Percentiles rank a stretch among this genome's conserved stretches.
Conservation (phyloP, 352 stramenopile species). For the Pythium brassicae region DNA sequence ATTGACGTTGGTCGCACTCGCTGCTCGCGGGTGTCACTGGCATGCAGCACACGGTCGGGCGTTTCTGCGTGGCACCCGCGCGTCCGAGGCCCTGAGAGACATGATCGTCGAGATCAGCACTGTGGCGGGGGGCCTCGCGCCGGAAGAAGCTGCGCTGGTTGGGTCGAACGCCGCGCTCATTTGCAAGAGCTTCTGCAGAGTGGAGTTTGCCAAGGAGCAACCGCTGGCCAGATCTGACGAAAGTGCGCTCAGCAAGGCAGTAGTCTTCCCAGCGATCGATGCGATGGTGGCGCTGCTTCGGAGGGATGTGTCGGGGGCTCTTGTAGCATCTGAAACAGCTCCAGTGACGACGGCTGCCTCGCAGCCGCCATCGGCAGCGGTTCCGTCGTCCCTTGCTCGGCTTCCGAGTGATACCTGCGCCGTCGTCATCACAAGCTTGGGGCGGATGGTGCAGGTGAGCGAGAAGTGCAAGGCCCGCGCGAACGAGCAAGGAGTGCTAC, state of each 20-base stretch:
- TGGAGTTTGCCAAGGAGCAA: slow-evolving; percentile 31
- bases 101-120: slow-evolving; percentile 13
- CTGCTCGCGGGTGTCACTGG: neutral
- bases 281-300: slow-evolving; percentile 34
- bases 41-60: slow-evolving; percentile 15
- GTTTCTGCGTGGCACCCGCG: slow-evolving; percentile 1
- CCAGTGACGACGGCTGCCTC: slow-evolving; percentile 17
- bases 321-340: slow-evolving; percentile 10
- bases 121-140: neutral
- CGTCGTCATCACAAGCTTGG: slow-evolving; percentile 36
- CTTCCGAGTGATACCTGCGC: slow-evolving; percentile 28
- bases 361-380: slow-evolving; percentile 14
- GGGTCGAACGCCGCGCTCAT: slow-evolving; percentile 24
- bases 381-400: slow-evolving; percentile 15
- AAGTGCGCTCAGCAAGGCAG: slow-evolving; percentile 3
- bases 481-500: slow-evolving; percentile 30
- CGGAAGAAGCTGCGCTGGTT: slow-evolving; percentile 24
- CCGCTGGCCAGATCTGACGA: neutral
- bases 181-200: slow-evolving; percentile 31
- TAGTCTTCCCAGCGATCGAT: slow-evolving; percentile 23
- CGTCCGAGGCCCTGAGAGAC: slow-evolving; percentile 6
- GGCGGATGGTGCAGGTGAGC: slow-evolving; percentile 42
- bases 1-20: too few species aligned
- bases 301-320: slow-evolving; percentile 27
- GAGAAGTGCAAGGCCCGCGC: slow-evolving; percentile 32